Conservation (phyloP, 164 flowering plant species). For the Hamamelis virginiana region DNA sequence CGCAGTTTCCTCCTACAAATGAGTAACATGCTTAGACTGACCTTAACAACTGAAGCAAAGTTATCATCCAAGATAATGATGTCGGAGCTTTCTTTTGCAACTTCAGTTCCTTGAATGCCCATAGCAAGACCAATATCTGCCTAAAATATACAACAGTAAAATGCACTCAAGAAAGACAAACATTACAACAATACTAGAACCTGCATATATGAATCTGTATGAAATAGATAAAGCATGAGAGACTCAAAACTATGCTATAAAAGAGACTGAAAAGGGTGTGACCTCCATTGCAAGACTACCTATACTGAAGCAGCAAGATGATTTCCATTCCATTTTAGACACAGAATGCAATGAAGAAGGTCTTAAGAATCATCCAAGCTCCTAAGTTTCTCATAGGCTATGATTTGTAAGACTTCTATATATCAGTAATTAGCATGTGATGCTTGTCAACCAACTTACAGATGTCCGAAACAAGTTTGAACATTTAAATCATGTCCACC, state of each 20-base stretch:
- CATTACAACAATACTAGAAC: background rate
- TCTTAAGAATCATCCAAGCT: too few species aligned
- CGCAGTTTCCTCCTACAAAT: background rate
- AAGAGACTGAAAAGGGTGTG: background rate
- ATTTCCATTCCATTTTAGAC: too few species aligned
- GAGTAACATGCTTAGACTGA: constrained; percentile 12
- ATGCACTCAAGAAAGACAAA: constrained; percentile 4
- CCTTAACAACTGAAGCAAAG: constrained; percentile 75
- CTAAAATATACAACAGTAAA: constrained; percentile 29
- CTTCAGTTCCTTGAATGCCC: constrained; percentile 83
- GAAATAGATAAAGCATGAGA: background rate
- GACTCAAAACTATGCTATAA: background rate
- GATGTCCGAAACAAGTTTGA: too few species aligned
- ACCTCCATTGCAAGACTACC: too few species aligned
- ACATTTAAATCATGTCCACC: too few species aligned
- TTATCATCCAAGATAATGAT: constrained; percentile 76
- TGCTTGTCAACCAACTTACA: too few species aligned
- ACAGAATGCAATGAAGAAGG: too few species aligned
- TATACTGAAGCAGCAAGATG: too few species aligned
- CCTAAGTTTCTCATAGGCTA: too few species aligned
- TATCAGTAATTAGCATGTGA: too few species aligned
- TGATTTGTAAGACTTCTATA: too few species aligned
- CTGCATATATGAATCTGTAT: background rate
- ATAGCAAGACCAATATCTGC: constrained; percentile 81
- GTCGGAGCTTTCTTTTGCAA: constrained; percentile 80